phyloP scores from a whole-genome alignment of 2,329 filamentous ascomycete species.

The Didymella sp. region DNA sequence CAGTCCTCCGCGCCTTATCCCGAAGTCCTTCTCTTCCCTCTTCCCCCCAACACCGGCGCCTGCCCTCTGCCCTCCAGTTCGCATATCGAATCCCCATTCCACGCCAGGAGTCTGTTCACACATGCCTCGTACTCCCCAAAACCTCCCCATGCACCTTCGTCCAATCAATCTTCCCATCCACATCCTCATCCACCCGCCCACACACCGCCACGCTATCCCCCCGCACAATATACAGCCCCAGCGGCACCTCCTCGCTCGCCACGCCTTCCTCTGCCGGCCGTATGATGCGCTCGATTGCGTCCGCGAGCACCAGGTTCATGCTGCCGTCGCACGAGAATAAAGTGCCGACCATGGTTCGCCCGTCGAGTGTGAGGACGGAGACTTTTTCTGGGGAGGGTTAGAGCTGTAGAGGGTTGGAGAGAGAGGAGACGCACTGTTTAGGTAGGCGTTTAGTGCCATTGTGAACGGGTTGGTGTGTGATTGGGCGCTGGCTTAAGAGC shows the following conservation, averaged over 20 bases:
- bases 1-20: too few species aligned
- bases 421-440: conserved; percentile 47
- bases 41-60: too few species aligned
- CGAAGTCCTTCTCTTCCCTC: too few species aligned
- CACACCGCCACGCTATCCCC: conserved; percentile 94
- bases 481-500: background rate
- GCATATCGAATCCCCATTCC: too few species aligned
- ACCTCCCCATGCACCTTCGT: conserved; percentile 82
- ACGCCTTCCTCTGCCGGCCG: conserved; percentile 83
- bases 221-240: conserved; percentile 89
- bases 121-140: conserved; percentile 84
- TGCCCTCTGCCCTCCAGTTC: too few species aligned
- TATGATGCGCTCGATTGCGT: conserved; percentile 89
- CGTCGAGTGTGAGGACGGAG: conserved; percentile 88
- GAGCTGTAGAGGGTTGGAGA: background rate
- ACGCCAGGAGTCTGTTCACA: too few species aligned
- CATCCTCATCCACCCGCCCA: conserved; percentile 85
- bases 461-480: conserved; percentile 1
- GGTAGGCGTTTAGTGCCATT: conserved; percentile 54
- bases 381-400: conserved; percentile 74
- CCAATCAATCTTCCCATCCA: conserved; percentile 94
- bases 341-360: conserved; percentile 76
- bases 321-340: conserved; percentile 87
- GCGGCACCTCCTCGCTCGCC: conserved; percentile 77
- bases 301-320: conserved; percentile 87